Percentiles rank a stretch among this genome's conserved stretches.
phyloP scores from a whole-genome alignment of 2,329 filamentous ascomycete genomes.

The Arthrobotrys sphaeroides region DNA sequence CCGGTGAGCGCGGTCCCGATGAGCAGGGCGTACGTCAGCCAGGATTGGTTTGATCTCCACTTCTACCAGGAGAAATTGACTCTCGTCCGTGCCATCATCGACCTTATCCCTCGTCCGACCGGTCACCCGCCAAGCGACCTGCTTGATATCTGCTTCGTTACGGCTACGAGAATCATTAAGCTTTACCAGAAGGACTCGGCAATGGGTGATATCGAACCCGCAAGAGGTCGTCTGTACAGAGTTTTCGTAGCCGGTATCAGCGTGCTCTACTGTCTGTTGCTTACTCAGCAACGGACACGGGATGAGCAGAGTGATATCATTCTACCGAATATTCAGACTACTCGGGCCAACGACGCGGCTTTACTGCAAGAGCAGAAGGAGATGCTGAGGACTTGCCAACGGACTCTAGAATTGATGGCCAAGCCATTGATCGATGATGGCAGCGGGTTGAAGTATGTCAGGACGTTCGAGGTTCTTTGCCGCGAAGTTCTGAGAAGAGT shows the following conservation, averaged over 20 bases:
- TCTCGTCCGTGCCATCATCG: conserved; percentile 48
- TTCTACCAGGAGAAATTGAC: conserved; percentile 53
- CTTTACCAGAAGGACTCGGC: conserved; percentile 49
- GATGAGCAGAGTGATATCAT: conserved; percentile 52
- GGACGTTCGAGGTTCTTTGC: conserved; percentile 53
- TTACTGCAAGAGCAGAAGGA: conserved; percentile 51
- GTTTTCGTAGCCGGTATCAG: conserved; percentile 52
- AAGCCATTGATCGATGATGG: conserved; percentile 51
- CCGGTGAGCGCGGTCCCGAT: conserved; percentile 44
- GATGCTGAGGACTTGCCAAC: conserved; percentile 44
- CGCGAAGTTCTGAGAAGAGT: conserved; percentile 44
- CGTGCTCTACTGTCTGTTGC: conserved; percentile 42
- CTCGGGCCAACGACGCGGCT: conserved; percentile 44
- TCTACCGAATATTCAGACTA: conserved; percentile 44
- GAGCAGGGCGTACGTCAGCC: conserved; percentile 42
- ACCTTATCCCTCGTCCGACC: conserved; percentile 42
- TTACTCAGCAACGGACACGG: conserved; percentile 48
- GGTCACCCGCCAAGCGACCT: conserved; percentile 50
- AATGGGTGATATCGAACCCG: conserved; percentile 53
- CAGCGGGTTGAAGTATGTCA: conserved; percentile 47
- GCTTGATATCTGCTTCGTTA: conserved; percentile 51
- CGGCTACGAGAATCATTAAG: conserved; percentile 47
- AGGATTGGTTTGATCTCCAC: conserved; percentile 52
- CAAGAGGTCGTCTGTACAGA: conserved; percentile 44
- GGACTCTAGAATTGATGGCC: conserved; percentile 50